Evolutionary conservation across 1,139 yeast genomes (phyloP).

Genomic region (Taphrina betulina): DNA sequence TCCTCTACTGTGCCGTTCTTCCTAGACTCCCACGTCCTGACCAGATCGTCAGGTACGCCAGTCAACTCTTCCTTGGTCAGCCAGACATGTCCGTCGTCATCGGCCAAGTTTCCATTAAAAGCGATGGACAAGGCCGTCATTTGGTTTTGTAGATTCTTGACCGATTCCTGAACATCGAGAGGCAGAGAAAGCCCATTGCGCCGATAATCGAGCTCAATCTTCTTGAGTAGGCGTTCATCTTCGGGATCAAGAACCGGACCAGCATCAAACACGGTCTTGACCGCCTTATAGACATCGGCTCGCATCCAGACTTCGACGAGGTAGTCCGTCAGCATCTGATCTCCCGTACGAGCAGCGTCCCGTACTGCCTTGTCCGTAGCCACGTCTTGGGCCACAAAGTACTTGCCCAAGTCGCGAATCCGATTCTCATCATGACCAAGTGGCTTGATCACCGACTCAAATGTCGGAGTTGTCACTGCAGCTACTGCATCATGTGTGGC

Average conservation of each 20-base stretch:
- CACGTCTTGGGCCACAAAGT: conserved; percentile 69
- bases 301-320: conserved; percentile 65
- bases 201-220: conserved; percentile 56
- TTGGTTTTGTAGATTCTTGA: conserved; percentile 59
- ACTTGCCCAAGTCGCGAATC: conserved; percentile 47
- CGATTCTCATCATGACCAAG: conserved; percentile 43
- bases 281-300: conserved; percentile 62
- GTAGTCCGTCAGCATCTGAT: conserved; percentile 53
- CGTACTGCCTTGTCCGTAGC: conserved; percentile 61
- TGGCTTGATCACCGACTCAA: conserved; percentile 58
- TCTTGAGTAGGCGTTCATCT: conserved; percentile 57
- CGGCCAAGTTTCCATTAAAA: conserved; percentile 66
- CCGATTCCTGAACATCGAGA: conserved; percentile 54
- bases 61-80: conserved; percentile 65
- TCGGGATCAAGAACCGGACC: conserved; percentile 52
- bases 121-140: conserved; percentile 58
- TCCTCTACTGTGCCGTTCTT: conserved; percentile 49
- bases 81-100: conserved; percentile 60
- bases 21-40: conserved; percentile 46
- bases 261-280: conserved; percentile 53
- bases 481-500: conserved; percentile 56
- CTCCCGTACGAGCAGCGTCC: conserved; percentile 68
- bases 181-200: conserved; percentile 69
- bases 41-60: conserved; percentile 71
- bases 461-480: conserved; percentile 50